Percentiles rank a stretch among this genome's conserved stretches.
Evolutionary conservation across 2,329 filamentous ascomycete genomes (phyloP).

Genomic region (Xylariaceae sp.): DNA sequence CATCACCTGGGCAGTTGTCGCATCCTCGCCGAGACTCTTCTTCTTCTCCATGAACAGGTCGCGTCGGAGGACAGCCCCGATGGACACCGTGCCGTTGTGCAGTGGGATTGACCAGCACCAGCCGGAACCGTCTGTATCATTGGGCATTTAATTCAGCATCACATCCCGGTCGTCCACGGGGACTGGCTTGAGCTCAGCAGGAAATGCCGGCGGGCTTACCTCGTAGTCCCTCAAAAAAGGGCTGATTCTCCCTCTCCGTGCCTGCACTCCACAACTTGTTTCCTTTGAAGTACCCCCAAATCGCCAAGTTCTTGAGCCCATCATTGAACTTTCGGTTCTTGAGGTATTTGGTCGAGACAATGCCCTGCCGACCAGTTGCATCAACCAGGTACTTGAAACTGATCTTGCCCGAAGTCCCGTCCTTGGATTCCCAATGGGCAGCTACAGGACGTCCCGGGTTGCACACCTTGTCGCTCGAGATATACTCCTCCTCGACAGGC

Average conservation of each 20-base stretch:
- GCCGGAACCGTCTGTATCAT: slow-evolving; percentile 40
- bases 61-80: slow-evolving; percentile 43
- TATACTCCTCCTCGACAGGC: background rate
- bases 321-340: slow-evolving; percentile 48
- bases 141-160: too few species aligned
- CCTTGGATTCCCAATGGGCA: slow-evolving; percentile 35
- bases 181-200: too few species aligned
- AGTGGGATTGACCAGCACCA: slow-evolving; percentile 52
- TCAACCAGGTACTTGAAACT: slow-evolving; percentile 49
- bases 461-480: background rate
- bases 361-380: slow-evolving; percentile 44
- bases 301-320: slow-evolving; percentile 48
- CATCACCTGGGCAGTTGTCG: slow-evolving; percentile 30
- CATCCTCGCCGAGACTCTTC: slow-evolving; percentile 20
- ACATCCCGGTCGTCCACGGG: too few species aligned
- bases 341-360: slow-evolving; percentile 47
- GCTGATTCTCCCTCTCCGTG: slow-evolving; percentile 29
- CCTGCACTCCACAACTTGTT: slow-evolving; percentile 34
- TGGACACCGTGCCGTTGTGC: slow-evolving; percentile 43
- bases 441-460: slow-evolving; percentile 28
- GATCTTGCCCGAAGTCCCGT: slow-evolving; percentile 38
- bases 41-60: slow-evolving; percentile 36
- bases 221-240: slow-evolving; percentile 44
- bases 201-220: too few species aligned
- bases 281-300: slow-evolving; percentile 47